phyloP scores from a whole-genome alignment of 208 protist genomes.

The Crithidia acanthocephali region DNA sequence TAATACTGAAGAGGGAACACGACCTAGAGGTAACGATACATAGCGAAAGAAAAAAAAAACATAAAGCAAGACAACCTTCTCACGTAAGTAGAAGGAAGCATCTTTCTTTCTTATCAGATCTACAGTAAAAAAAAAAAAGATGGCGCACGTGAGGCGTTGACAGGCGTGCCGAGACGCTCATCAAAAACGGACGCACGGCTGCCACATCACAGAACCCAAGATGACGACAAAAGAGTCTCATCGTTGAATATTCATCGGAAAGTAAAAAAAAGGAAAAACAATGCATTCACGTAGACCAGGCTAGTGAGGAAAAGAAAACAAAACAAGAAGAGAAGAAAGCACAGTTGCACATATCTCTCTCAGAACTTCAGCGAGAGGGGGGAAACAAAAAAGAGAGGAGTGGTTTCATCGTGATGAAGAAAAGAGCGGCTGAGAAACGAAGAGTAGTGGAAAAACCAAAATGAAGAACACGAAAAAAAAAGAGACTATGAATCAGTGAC shows the following conservation, averaged over 20 bases:
- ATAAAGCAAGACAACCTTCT: neutral
- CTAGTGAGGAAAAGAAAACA: neutral
- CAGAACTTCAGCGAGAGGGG: no score
- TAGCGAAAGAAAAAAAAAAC: neutral
- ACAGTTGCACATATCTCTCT: neutral
- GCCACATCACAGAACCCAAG: no score
- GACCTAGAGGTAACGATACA: neutral
- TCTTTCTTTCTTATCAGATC: neutral
- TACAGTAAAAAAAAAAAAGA: neutral
- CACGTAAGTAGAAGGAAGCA: neutral
- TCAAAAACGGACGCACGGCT: neutral
- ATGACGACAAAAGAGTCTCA: no score
- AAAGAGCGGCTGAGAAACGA: neutral
- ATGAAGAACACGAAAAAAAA: conserved; percentile 3
- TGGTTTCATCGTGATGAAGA: neutral
- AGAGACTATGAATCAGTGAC: neutral
- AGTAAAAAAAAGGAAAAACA: conserved; percentile 6
- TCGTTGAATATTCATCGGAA: no score
- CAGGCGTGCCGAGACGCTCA: neutral
- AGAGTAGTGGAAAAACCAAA: neutral
- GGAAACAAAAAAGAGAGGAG: conserved; percentile 1
- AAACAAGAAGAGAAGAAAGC: conserved; percentile 7
- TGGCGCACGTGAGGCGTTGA: neutral
- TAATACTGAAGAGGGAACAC: neutral
- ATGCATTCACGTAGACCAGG: no score